Evolutionary conservation across 139 green algal genomes (phyloP).

Genomic region (Chlorella sorokiniana): DNA sequence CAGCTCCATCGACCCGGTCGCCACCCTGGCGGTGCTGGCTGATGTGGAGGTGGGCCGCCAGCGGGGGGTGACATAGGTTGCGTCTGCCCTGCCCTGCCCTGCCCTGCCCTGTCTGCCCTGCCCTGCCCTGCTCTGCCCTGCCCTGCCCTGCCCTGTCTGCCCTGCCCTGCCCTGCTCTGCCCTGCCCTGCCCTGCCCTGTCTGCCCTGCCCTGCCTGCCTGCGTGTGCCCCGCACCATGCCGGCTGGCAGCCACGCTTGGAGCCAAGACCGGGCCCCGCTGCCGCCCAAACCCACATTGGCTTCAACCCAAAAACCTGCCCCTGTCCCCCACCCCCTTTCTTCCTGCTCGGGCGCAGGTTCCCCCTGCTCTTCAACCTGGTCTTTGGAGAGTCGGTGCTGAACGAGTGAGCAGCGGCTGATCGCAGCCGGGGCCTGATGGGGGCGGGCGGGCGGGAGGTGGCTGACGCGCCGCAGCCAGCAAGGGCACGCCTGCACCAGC

Average conservation of each 20-base stretch:
- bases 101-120: no score
- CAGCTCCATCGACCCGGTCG: conserved; percentile 75
- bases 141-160: no score
- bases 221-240: no score
- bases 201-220: no score
- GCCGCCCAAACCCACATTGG: no score
- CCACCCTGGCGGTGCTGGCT: conserved; percentile 57
- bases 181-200: no score
- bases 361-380: conserved; percentile 52
- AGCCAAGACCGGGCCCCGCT: no score
- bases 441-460: background rate
- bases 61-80: no score
- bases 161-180: no score
- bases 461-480: background rate
- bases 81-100: no score
- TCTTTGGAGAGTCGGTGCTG: conserved; percentile 71
- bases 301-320: background rate
- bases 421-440: background rate
- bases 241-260: no score
- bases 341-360: background rate
- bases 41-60: conserved; percentile 33
- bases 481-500: background rate
- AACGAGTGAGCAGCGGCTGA: conserved; percentile 78
- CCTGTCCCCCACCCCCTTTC: background rate
- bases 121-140: no score